Base-by-base conservation (phyloP, 2,329 filamentous ascomycete species). In the Coleophoma crateriformis region DNA sequence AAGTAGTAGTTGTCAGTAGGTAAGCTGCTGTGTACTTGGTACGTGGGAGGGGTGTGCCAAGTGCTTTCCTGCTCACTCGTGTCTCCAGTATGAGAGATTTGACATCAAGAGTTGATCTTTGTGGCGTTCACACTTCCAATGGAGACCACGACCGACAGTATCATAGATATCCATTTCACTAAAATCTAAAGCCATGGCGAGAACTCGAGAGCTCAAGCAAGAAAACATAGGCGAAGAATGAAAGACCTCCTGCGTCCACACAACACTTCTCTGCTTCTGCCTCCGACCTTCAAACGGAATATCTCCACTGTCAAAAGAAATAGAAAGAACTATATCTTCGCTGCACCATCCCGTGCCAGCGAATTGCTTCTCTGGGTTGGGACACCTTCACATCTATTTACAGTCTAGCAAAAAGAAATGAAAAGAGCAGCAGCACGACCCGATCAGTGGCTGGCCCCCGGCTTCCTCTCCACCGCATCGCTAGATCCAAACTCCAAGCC, bases 151-250 rank as follows among this genome's bases (percentile, higher is more conserved):
- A 27, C 6, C 27, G 27, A 27, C 35, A 52, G 52, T 40, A 19
- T 54, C 48, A 52, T 52, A 49, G 33, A 52, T 52, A 52, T 52
- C 40, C 52, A 52, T 52, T 54, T 27, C 42, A 34, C 48, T 42
- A 33, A 42, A 53, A 17, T 14, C 35, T 37, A 43, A 32, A 38
- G 44, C 40, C 27, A 40, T n/a, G 22, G 41, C n/a, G 32, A 32
- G 10, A 43, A 41, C 17, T 8, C 14, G 27, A 43, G n/a, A 12
- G 27, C n/a, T n/a, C 14, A 33, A 10, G 27, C 27, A 27, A 27
- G 27, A 27, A 27, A 27, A 27, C 27, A 27, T 27, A 27, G 27
- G 27, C 27, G 27, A 27, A 27, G 27, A 27, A 27, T 27, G 6
- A 27, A 27, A 27, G 27, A 27, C 6, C 27, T 10, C 27, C 27